Base-by-base conservation (phyloP, 2,329 filamentous ascomycete genomes). In the Orbilia javanica region DNA sequence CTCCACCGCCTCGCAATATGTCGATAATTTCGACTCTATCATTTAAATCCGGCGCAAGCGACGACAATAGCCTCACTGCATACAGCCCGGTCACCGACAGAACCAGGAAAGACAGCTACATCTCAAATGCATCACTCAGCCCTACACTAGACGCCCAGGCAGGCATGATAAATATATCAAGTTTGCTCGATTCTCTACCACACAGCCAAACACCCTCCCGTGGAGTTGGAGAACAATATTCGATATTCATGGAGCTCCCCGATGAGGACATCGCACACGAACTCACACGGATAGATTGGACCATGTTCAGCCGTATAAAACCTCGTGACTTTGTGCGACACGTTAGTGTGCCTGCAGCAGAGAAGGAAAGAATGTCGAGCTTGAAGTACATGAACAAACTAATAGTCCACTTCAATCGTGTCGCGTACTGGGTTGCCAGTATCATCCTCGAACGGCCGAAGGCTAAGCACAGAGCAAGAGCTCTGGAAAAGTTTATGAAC, bases 261-360 rank as follows among this genome's bases (percentile, higher is more conserved):
- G 92, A 96, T 66, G 93, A 97, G 79, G 89, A 93, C 60, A 91
- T 98, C 80, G 95, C 95, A 15, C 91, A 92, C 76, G 96, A 99
- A 84, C 88, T 99, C 82, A 98, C 96, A 3, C 89, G 95, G 78
- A 97, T 99, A 69, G 96, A 99, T 85, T 98, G 95, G 95, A 90
- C 96, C 84, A 96, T 98, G 92, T 98, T 97, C 84, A 96, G 93
- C 65, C 94, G 94, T 0, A 97, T 98, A 79, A 90, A 93, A 27
- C 92, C 97, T 69, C 92, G 96, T 74, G 96, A 99, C 84, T 90
- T 98, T 60, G 92, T 98, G 48, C 92, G 96, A 3, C 93, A 97
- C 83, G 94, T 97, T 80, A 96, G 91, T 82, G 86, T 97, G 55
- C 89, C 91, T 0, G 82, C 88, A 0, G 87, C 90, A 50, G 88